Base-by-base conservation (phyloP, 257 asterid species). In the Rhazya stricta region DNA sequence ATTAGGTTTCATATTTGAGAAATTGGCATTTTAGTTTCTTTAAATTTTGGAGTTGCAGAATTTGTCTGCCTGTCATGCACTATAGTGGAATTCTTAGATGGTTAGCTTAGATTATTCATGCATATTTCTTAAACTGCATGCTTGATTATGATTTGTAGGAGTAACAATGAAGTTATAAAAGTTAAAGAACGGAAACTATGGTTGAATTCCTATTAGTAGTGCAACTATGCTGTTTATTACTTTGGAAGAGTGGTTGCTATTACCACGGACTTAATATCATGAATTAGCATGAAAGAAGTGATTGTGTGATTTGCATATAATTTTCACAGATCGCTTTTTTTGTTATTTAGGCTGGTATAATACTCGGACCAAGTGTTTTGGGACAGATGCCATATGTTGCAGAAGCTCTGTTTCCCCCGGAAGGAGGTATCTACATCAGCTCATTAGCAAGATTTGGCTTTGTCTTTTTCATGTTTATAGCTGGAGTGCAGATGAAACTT, bases 401-500 rank as follows among this genome's bases (percentile, higher is more conserved):
- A 41, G 9, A 37, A 0, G 32, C 70, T 25, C 32, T 93, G 43
- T 93, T 93, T 65, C 96, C 98, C 25, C 51, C 0, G 42, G 80
- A 80, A 61, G 98, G 93, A 76, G 85, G 87, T n/a, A 75, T 86
- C 7, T 89, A 79, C 79, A 63, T 93, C 69, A 91, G 87, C 76
- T 66, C 82, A 9, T 79, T 93, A 27, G 85, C 96, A 7, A 93
- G 85, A 83, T 62, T 93, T 12, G 97, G 98, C 51, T 91, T 83
- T 78, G 84, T 91, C 25, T 93, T 88, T 85, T 91, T 88, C 60
- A 89, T 89, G 69, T 93, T 91, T 80, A 87, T 93, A 6, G 76
- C 91, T 41, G 98, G 97, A 27, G 98, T 93, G 51, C 91, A 93
- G 74, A 89, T 93, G 96, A 95, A 93, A 54, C 86, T 96, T 0